These are phyloP conservation scores for Ustilago lituana DNA, from an alignment of 1,284 basidiomycete species.

Conservation along the genomic window DNA sequence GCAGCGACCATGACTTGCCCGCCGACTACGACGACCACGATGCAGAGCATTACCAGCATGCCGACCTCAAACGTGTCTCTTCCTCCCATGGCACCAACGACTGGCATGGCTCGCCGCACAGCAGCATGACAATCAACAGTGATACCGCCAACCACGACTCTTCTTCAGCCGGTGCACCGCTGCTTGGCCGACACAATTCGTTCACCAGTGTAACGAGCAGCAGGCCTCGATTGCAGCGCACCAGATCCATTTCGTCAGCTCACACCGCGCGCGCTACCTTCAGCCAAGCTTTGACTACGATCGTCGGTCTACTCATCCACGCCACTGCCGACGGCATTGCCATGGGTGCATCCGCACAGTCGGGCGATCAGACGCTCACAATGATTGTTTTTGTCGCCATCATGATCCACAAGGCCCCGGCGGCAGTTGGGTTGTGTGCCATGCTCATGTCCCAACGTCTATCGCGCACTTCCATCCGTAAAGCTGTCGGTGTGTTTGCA, in stretches of 20 bases:
- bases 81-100: constrained; percentile 7
- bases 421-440: constrained; percentile 62
- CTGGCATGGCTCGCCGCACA: constrained; percentile 21
- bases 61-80: constrained; percentile 20
- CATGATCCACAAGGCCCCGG: constrained; percentile 66
- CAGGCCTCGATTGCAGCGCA: constrained; percentile 1
- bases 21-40: constrained; percentile 40
- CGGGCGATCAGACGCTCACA: constrained; percentile 52
- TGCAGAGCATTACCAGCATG: constrained; percentile 13
- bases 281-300: constrained; percentile 49
- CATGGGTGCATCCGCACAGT: constrained; percentile 60
- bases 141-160: constrained; percentile 10
- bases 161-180: constrained; percentile 15
- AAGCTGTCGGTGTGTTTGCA: constrained; percentile 53
- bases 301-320: constrained; percentile 62
- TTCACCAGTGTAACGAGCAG: constrained; percentile 8
- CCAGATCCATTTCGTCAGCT: constrained; percentile 11
- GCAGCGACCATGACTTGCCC: constrained; percentile 36
- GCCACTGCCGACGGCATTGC: constrained; percentile 64
- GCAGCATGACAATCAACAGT: constrained; percentile 13
- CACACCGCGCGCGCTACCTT: constrained; percentile 11
- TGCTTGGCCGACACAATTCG: constrained; percentile 24
- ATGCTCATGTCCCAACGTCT: constrained; percentile 60
- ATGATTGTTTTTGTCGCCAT: constrained; percentile 63
- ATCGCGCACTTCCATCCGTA: constrained; percentile 43